Base-by-base conservation (phyloP, 2,329 filamentous ascomycete genomes). In the Plenodomus tracheiphilus region DNA sequence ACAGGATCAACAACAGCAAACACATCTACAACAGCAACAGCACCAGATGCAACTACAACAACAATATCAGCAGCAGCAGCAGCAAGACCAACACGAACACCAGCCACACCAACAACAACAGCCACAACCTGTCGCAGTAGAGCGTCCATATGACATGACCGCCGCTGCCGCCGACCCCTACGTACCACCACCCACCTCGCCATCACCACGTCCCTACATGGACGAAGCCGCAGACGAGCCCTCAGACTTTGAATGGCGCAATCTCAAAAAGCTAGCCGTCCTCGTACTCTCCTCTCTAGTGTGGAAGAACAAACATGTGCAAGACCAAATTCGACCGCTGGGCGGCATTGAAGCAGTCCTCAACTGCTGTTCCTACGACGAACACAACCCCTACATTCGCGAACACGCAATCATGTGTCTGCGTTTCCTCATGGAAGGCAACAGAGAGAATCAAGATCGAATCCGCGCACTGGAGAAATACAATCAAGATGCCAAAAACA, bases 341-440 rank as follows among this genome's bases (percentile, higher is more conserved):
- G 89, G 91, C 56, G 93, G 93, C 36, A 88, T 97, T 37, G 89
- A 96, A 59, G 86, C 89, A 0, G 81, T 97, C 17, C 82, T 97
- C 15, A 91, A 91, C 65, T 96, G 91, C 73, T 97, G 91, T 62
- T 83, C 86, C 25, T 94, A 94, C 68, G 93, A 97, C 67, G 91
- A 93, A 60, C 85, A 96, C 74, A 97, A 97, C 66, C 91, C 91
- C 0, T 97, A 93, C 68, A 92, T 96, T 55, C 90, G 93, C 64
- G 93, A 97, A 71, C 89, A 84, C 56, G 80, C 82, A 53, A 78
- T 78, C 49, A 75, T 84, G 58, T 85, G 81, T 39, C 59, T 75
- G 3, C 62, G 72, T 1, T 75, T 75, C 45, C 78, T 89, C 5
- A 82, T 89, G 74, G 87, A 89, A 59, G 87, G 87, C 11, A 90